A percentile compares a stretch with the other conserved stretches of the same genome.
These are phyloP conservation scores for sunflower (Helianthus annuus) DNA, from an alignment of 129 eudicot species.

Conservation along the genomic window HanXRQr2.0-SUNRISE NC_035435.2:173766332-173766831, in stretches of 20 bases:
- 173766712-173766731: slow-evolving; percentile 96
- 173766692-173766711: slow-evolving; percentile 62
- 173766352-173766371: too few relatives aligned
- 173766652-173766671: neutral
- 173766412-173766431: too few relatives aligned
- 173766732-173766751: slow-evolving; percentile 93
- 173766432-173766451: too few relatives aligned
- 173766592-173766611: slow-evolving; percentile 83
- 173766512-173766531: slow-evolving; percentile 96
- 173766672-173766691: neutral
- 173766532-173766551: slow-evolving; percentile 83
- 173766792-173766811: too few relatives aligned
- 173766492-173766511: slow-evolving; percentile 62
- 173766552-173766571: slow-evolving; percentile 81
- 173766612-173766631: slow-evolving; percentile 36
- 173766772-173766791: neutral
- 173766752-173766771: slow-evolving; percentile 52
- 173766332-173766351: too few relatives aligned
- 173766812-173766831: too few relatives aligned
- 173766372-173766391: too few relatives aligned
- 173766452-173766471: slow-evolving; percentile 16
- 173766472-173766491: slow-evolving; percentile 76
- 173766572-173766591: slow-evolving; percentile 85
- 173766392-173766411: too few relatives aligned
- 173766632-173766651: too few relatives aligned